Base-by-base conservation (phyloP, 2,329 filamentous ascomycete genomes). In the Neonectria ditissima region DNA sequence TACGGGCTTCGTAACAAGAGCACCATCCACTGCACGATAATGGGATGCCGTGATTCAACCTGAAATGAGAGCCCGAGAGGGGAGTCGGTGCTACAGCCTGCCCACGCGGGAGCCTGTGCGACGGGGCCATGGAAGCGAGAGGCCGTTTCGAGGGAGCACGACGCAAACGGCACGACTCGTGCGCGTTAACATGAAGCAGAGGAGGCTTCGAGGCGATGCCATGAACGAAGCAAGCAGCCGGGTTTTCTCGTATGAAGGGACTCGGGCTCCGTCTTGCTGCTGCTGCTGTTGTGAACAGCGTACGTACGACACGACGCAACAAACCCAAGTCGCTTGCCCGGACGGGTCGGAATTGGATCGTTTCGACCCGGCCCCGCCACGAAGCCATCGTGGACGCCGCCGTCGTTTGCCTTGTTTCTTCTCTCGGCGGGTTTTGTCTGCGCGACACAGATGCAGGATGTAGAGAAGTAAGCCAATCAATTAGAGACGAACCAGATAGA, bases 241-340 rank as follows among this genome's bases (percentile, higher is more conserved):
- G 26, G 16, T 9, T 24, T 28, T 41, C 45, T 56, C 26, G 30
- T 34, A 34, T 57, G 54, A 62, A 57, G 30, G 28, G 28, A 9
- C 11, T 37, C 41, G 37, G 11, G 9, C 51, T 54, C 39, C 51
- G 9, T 61, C 32, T n/a, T n/a, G n/a, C n/a, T n/a, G n/a, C n/a
- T n/a, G 37, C 34, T 26, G 43, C 43, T 48, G 59, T 57, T 37
- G 26, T 48, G 54, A 48, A 18, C 28, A 52, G 56, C 44, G 56
- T 22, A 50, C n/a, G n/a, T n/a, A n/a, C n/a, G n/a, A n/a, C n/a
- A n/a, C 41, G 43, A 51, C 55, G 52, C 47, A 50, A 57, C 59
- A 62, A 67, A 65, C 55, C 66, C 62, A 62, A 72, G 63, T 71
- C 69, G 56, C 26, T 18, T 20, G n/a, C n/a, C 16, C 26, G 32